A percentile compares a stretch with the other conserved stretches of the same genome.
Conservation (phyloP, 2,329 filamentous ascomycete species). For the Tolypocladium pustulatum region DNA sequence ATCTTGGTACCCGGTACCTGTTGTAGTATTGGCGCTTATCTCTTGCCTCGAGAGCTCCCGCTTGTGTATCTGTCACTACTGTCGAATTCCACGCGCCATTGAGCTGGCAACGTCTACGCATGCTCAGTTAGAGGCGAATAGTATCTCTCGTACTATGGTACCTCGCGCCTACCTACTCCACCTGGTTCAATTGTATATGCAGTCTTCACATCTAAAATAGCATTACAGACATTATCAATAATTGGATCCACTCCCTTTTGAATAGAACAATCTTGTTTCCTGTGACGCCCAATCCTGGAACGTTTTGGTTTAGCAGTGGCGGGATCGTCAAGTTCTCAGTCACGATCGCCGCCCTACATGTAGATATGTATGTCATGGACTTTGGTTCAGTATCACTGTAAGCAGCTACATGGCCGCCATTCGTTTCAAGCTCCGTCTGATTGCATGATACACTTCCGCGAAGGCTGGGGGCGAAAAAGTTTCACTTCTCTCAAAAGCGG, state of each 20-base stretch:
- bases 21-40: neutral
- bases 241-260: neutral
- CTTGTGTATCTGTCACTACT: neutral
- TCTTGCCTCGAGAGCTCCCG: too few relatives aligned
- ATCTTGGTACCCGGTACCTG: neutral
- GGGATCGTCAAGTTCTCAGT: too few relatives aligned
- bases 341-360: too few relatives aligned
- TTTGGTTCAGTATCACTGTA: neutral
- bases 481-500: neutral
- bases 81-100: neutral
- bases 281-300: too few relatives aligned
- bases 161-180: too few relatives aligned
- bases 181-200: neutral
- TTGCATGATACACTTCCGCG: neutral
- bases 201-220: neutral
- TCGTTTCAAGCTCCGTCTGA: neutral
- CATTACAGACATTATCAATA: too few relatives aligned
- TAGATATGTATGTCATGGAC: too few relatives aligned
- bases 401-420: neutral
- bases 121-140: neutral
- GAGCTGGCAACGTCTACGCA: neutral
- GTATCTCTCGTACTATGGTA: neutral
- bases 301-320: too few relatives aligned
- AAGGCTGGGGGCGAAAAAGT: neutral
- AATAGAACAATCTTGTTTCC: too few relatives aligned